phyloP scores from a whole-genome alignment of 2,329 filamentous ascomycete genomes.

The Trichocomaceae sp. region DNA sequence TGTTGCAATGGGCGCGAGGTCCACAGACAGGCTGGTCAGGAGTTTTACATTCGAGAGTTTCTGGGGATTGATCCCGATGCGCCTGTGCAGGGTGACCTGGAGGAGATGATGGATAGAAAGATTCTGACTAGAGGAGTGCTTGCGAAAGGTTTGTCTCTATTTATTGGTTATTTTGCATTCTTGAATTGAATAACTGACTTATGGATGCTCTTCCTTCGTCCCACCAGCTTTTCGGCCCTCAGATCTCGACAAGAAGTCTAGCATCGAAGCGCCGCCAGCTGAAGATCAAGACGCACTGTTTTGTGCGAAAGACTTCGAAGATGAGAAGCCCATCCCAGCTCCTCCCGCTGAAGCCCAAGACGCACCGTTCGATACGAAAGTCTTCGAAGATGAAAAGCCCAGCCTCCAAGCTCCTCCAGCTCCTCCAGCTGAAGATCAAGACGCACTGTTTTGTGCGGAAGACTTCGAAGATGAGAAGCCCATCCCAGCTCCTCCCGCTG shows the following conservation, averaged over 20 bases:
- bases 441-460: no score
- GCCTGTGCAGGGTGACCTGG: constrained; percentile 14
- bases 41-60: constrained; percentile 35
- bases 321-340: no score
- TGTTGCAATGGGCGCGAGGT: constrained; percentile 27
- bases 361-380: no score
- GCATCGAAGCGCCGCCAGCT: no score
- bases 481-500: no score
- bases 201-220: no score
- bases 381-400: no score
- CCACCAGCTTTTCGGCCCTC: neutral
- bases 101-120: constrained; percentile 23
- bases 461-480: neutral
- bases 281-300: no score
- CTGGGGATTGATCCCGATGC: constrained; percentile 26
- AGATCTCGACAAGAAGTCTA: neutral
- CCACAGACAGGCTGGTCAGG: constrained; percentile 27
- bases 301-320: no score
- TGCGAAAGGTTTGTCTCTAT: constrained; percentile 18
- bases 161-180: neutral
- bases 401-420: no score
- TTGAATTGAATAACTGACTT: neutral
- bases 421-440: no score
- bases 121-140: constrained; percentile 23
- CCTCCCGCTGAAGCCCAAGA: no score